Evolutionary conservation across 1,139 yeast species (phyloP), one percentile per base, ranked within the genome.

Genomic region (Taphrina deformans): DNA sequence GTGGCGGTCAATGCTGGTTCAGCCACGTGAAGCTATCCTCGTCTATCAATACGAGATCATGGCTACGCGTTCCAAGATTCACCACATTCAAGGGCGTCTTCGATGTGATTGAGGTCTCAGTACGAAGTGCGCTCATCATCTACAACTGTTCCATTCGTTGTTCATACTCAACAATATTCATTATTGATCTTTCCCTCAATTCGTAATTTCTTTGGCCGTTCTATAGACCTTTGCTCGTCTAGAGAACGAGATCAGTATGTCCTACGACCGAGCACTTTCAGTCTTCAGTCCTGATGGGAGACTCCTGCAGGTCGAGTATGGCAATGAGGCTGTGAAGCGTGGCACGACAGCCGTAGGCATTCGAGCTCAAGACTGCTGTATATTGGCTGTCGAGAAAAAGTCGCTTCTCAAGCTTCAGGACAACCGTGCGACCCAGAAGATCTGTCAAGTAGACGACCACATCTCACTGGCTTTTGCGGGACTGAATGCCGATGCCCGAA

Each of bases 271-370:
- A 83, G 99, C 99, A 68, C 84, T 93, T 74, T 92, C 98, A 68
- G 96, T 93, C 77, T 59, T 44, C 72, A 88, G 96, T 76, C 99
- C 99, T 69, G 99, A 93, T 79, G 99, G 99, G 70, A 61, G 66
- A 14, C 26, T 46, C 27, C 56, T 59, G 27, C 67, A 93, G 82
- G 99, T 95, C 55, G 99, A 93, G 78, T 93, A 93, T 74, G 99
- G 99, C 31, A 83, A 89, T 48, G 99, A 93, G 77, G 99, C 99
- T 0, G 99, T 93, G 64, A 93, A 93, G 76, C 84, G 98, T 78
- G 99, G 99, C 69, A 93, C 99, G 1, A 90, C 97, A 75, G 97
- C 98, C 3, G 68, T 93, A 50, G 99, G 98, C 53, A 93, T 93
- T 68, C 92, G 92, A 75, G 99, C 99, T 65, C 82, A 83, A 71